phyloP scores from a whole-genome alignment of 352 stramenopile genomes.

The Phytophthora pini region DNA sequence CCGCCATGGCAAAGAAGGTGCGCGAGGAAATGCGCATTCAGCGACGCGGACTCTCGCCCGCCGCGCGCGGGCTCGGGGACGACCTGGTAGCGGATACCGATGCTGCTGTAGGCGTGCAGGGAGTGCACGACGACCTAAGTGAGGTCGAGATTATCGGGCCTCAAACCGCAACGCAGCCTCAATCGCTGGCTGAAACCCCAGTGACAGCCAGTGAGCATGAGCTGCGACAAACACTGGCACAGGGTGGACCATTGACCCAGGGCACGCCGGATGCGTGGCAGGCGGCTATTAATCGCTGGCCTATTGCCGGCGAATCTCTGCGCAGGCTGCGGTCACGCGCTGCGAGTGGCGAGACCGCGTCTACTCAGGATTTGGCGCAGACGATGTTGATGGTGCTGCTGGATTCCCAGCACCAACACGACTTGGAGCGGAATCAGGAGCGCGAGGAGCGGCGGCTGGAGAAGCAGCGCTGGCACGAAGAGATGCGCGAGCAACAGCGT shows the following conservation, averaged over 20 bases:
- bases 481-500: conserved; percentile 35
- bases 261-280: conserved; percentile 39
- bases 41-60: conserved; percentile 20
- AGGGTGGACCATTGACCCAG: conserved; percentile 24
- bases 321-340: conserved; percentile 30
- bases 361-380: conserved; percentile 36
- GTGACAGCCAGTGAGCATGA: conserved; percentile 32
- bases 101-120: conserved; percentile 12
- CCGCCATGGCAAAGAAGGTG: conserved; percentile 37
- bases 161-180: conserved; percentile 10
- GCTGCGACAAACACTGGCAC: conserved; percentile 27
- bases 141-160: conserved; percentile 34
- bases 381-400: conserved; percentile 41
- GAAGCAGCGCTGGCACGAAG: conserved; percentile 34
- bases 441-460: conserved; percentile 36
- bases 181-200: conserved; percentile 19
- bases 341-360: conserved; percentile 22
- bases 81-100: conserved; percentile 24
- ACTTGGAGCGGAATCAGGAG: conserved; percentile 40
- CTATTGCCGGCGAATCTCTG: conserved; percentile 30
- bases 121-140: conserved; percentile 26
- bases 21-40: conserved; percentile 45
- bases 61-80: conserved; percentile 11
- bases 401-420: conserved; percentile 38
- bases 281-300: conserved; percentile 27